Base-by-base conservation (phyloP, 306 rosid genomes). In the Ormosia emarginata region DNA sequence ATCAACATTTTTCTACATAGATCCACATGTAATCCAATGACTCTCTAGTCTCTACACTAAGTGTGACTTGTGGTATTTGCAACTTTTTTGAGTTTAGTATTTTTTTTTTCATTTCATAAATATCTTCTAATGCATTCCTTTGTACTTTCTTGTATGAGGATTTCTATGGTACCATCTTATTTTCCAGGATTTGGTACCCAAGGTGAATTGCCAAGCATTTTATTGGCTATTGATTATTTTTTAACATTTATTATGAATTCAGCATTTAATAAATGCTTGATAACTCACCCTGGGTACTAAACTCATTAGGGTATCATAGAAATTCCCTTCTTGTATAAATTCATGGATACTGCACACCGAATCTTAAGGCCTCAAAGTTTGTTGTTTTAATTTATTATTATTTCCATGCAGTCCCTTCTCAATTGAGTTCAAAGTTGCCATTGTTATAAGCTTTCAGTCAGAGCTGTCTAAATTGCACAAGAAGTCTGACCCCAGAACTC, bases 341-440 rank as follows among this genome's bases (percentile, higher is more conserved):
- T 55, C 37, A 17, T 41, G 52, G 24, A 77, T 64, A 43, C 8
- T 57, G 34, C 63, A 67, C 1, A 15, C 47, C 2, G 3, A 70
- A 14, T 58, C 46, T 15, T 56, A 17, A 30, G 67, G 66, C 64
- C 71, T 65, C 67, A 41, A 71, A 5, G 18, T 71, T 44, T 79
- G 73, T 78, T 79, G 49, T 75, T 65, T 14, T 32, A 30, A 43
- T 56, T 68, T 43, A 68, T 57, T 73, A 30, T 37, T 29, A 75
- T 65, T 77, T 74, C 43, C 14, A 18, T 87, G 93, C 93, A 95
- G 99, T 41, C 97, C 97, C 76, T 95, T 95, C 86, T 93, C 99
- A 36, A 83, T 95, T 59, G 98, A 95, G 79, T 95, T 93, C 80
- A 90, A 93, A 87, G 91, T 90, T 64, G 85, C 90, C 50, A 79